phyloP scores from a whole-genome alignment of 129 eudicot species.

The Pittosporum tobira region DNA sequence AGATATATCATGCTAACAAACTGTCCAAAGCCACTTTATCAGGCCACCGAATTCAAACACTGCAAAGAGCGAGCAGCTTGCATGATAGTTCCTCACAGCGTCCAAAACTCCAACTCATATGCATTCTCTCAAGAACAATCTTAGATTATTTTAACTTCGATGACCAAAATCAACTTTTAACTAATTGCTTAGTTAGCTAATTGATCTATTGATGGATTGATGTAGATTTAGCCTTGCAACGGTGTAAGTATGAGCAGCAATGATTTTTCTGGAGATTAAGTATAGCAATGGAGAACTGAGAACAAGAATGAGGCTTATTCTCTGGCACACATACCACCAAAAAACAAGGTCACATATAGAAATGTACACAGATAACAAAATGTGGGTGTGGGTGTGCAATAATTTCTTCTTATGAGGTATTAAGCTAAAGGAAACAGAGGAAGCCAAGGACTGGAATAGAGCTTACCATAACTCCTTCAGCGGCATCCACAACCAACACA shows the following conservation, averaged over 20 bases:
- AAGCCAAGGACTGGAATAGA: not conserved
- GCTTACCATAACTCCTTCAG: slow-evolving; percentile 95
- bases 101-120: slow-evolving; percentile 5
- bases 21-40: not conserved
- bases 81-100: not conserved
- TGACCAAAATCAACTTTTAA: too few relatives aligned
- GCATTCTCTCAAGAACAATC: too few relatives aligned
- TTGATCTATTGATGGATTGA: too few relatives aligned
- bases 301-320: too few relatives aligned
- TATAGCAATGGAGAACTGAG: too few relatives aligned
- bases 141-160: too few relatives aligned
- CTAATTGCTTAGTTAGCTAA: too few relatives aligned
- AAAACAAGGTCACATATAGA: not conserved
- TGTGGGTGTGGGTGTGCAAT: not conserved
- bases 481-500: slow-evolving; percentile 93
- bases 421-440: not conserved
- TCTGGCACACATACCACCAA: not conserved
- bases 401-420: not conserved
- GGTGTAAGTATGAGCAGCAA: too few relatives aligned
- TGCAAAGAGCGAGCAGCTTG: not conserved
- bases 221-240: too few relatives aligned
- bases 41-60: not conserved
- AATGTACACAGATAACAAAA: too few relatives aligned
- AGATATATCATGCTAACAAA: not conserved
- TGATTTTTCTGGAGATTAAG: too few relatives aligned